Evolutionary conservation across 768 basidiomycete genomes (phyloP).

Genomic region (Suillus weaverae): DNA sequence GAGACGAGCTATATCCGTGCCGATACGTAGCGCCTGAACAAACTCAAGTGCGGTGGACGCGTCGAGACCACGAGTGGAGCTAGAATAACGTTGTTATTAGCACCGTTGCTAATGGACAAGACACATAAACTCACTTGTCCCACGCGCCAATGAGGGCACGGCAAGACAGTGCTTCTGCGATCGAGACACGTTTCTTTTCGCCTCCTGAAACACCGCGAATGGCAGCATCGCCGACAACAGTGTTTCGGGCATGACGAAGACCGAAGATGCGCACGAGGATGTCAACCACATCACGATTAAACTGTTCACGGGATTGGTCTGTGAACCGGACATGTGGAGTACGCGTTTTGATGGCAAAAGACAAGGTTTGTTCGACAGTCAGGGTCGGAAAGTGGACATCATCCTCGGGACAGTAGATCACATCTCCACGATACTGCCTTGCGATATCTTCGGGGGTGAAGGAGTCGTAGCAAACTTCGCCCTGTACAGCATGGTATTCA

Average conservation of each 20-base stretch:
- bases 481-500: constrained; percentile 54
- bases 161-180: constrained; percentile 82
- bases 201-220: constrained; percentile 75
- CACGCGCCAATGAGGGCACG: constrained; percentile 79
- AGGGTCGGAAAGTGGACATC: constrained; percentile 86
- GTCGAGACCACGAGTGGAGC: constrained; percentile 67
- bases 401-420: constrained; percentile 81
- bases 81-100: neutral
- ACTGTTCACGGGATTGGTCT: neutral
- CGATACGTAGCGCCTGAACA: constrained; percentile 65
- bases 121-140: constrained; percentile 49
- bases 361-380: constrained; percentile 75
- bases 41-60: constrained; percentile 75
- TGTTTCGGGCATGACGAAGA: constrained; percentile 68
- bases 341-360: constrained; percentile 57
- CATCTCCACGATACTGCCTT: constrained; percentile 74
- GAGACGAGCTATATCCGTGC: constrained; percentile 53
- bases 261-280: constrained; percentile 73
- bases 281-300: constrained; percentile 28
- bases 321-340: neutral
- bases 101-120: neutral
- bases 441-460: constrained; percentile 63
- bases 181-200: constrained; percentile 81
- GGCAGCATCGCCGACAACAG: constrained; percentile 78
- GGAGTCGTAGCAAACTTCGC: constrained; percentile 75